Evolutionary conservation across 2,329 filamentous ascomycete species (phyloP), one percentile per base, ranked within the genome.

Genomic region (Emmonsia crescens): DNA sequence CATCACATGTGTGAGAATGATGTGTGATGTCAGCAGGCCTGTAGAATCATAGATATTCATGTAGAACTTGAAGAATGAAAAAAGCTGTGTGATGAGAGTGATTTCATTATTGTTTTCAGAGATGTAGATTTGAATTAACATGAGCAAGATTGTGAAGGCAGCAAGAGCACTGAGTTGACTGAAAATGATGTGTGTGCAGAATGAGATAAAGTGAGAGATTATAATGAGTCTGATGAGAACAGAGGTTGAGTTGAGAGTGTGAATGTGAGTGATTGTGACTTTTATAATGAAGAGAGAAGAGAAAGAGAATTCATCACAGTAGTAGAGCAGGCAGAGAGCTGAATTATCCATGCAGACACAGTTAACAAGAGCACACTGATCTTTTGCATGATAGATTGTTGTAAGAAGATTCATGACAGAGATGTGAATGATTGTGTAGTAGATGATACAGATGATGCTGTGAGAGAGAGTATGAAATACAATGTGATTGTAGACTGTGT

Each of bases 381-480:
- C 94, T 31, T 84, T 78, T 0, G 77, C 72, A n/a, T 89, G 80
- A 70, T 93, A 96, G 21, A 96, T 83, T 65, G 90, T 85, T 0
- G 92, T 89, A 6, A 99, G 85, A 8, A 96, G 82, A 72, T 96
- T 96, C 19, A 94, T 99, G 1, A 91, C 85, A 0, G 84, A 80
- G 1, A 96, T 88, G 72, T 96, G 87, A 65, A 91, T 85, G 31
- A 94, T 97, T 62, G 93, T 93, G 74, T 89, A 97, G 80, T 97
- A 97, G n/a, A 90, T 85, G 6, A 91, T 91, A 12, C 89, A 94
- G 0, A 94, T 99, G 12, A 94, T 99, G 65, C 94, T 94, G 72
- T 96, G 86, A 27, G 89, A 83, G 12, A 99, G 83, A 0, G 91
- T 96, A 56, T 89, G 85, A 33, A 84, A 80, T 65, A 99, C 83